Base-by-base conservation (phyloP, 495 filamentous ascomycete genomes). In the Penicilliopsis zonata region DNA sequence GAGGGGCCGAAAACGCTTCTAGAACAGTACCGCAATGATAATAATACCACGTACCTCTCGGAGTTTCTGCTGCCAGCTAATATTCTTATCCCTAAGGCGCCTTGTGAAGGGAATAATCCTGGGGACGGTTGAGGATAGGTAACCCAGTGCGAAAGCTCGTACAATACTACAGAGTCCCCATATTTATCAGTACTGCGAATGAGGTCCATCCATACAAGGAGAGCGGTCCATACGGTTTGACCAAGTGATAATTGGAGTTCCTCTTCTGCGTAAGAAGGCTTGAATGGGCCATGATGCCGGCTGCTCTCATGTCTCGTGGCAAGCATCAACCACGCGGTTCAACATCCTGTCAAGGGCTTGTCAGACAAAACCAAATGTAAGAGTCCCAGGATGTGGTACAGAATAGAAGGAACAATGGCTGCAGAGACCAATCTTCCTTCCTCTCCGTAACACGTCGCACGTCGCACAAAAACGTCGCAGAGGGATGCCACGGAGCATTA, bases 121-220 rank as follows among this genome's bases (percentile, higher is more conserved):
- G 7, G 83, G 82, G 18, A 69, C 69, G 18, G 83, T 69, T 30
- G 70, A 70, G 21, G 78, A 83, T 17, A 78, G 60, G 61, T 85
- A 86, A 18, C 80, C 83, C 35, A 92, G 52, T 6, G 72, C 56
- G 52, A 85, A 92, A 30, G 83, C 84, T 33, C 74, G 74, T 29
- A 83, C 49, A 35, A 84, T 63, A 13, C 83, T 85, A 41, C 12
- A 38, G 35, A 31, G 28, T n/a, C n/a, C n/a, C n/a, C n/a, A n/a
- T n/a, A n/a, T 23, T 23, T 12, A 27, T 5, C n/a, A 12, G n/a
- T n/a, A 27, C 25, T 5, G 25, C 10, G 25, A 12, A 4, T 4
- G 4, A n/a, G 25, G 10, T 5, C 14, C 14, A n/a, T n/a, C n/a
- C n/a, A n/a, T n/a, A n/a, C n/a, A n/a, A n/a, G n/a, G n/a, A n/a